These are phyloP conservation scores for Meira nashicola DNA, from an alignment of 1,284 basidiomycete species.

Conservation along the genomic window DNA sequence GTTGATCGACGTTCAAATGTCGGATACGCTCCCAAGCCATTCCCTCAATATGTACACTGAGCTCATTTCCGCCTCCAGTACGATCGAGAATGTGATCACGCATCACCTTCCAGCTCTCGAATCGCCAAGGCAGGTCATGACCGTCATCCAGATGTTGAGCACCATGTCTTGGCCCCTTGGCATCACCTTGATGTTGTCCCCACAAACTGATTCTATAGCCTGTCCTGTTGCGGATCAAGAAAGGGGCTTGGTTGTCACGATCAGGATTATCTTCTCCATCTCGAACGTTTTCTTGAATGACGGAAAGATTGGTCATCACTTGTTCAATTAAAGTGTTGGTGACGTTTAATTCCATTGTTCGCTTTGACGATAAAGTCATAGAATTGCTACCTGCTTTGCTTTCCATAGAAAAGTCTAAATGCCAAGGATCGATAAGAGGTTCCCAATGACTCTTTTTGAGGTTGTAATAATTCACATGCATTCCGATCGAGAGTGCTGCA, in stretches of 20 bases:
- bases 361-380: constrained; percentile 68
- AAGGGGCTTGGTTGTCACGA: constrained; percentile 72
- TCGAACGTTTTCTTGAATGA: constrained; percentile 66
- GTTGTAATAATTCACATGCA: constrained; percentile 95
- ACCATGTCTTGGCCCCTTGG: constrained; percentile 16
- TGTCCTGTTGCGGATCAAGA: constrained; percentile 84
- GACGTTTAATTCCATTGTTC: constrained; percentile 84
- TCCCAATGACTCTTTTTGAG: constrained; percentile 98
- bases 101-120: constrained; percentile 92
- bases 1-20: constrained; percentile 84
- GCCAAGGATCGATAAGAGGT: constrained; percentile 98
- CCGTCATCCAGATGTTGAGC: constrained; percentile 61
- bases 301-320: constrained; percentile 66
- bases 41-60: constrained; percentile 65
- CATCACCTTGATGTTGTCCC: constrained; percentile 58
- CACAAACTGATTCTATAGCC: constrained; percentile 61
- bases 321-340: constrained; percentile 88
- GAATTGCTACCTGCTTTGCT: constrained; percentile 58
- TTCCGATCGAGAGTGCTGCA: constrained; percentile 53
- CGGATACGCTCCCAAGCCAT: constrained; percentile 87
- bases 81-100: constrained; percentile 61
- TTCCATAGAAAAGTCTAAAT: constrained; percentile 63
- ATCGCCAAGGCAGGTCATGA: constrained; percentile 84
- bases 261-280: constrained; percentile 51
- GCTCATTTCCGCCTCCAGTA: constrained; percentile 30